Percentiles rank a stretch among this genome's conserved stretches.
Evolutionary conservation across 805 yeast genomes (phyloP).

Genomic region (Dipodascus albidus): DNA sequence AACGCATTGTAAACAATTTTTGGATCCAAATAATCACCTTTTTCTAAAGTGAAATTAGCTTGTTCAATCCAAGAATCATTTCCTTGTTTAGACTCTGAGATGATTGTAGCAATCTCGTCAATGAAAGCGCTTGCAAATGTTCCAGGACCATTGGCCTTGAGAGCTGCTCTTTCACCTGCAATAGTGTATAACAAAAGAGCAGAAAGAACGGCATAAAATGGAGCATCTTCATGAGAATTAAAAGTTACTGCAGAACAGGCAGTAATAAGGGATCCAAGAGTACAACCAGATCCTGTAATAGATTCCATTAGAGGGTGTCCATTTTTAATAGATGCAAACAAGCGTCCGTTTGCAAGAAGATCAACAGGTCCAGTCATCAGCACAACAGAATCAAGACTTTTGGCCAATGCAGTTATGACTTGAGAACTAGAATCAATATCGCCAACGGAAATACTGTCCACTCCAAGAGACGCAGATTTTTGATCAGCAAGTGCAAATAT

Average conservation of each 20-base stretch:
- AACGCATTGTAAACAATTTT: not conserved
- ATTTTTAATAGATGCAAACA: constrained; percentile 34
- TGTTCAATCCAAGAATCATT: constrained; percentile 6
- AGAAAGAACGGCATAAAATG: constrained; percentile 36
- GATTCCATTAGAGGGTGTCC: constrained; percentile 53
- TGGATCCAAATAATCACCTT: constrained; percentile 1
- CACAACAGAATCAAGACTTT: constrained; percentile 43
- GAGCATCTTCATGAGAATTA: constrained; percentile 17
- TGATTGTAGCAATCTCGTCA: constrained; percentile 28
- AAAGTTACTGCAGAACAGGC: constrained; percentile 38
- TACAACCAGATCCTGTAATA: constrained; percentile 76
- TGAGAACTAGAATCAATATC: constrained; percentile 16
- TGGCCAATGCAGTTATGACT: constrained; percentile 40
- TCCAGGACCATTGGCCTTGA: constrained; percentile 38
- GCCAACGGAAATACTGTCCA: constrained; percentile 36
- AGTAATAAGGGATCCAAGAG: constrained; percentile 63
- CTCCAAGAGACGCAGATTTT: constrained; percentile 52
- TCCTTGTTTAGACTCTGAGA: constrained; percentile 8
- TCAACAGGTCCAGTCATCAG: constrained; percentile 61
- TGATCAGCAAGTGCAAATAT: constrained; percentile 48
- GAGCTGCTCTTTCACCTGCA: constrained; percentile 48
- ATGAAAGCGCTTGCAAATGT: constrained; percentile 37
- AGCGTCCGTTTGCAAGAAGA: constrained; percentile 23
- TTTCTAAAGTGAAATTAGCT: constrained; percentile 4
- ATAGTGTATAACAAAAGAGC: constrained; percentile 50